Base-by-base conservation (phyloP, 768 basidiomycete species). In the Tubosaeta sp. region DNA sequence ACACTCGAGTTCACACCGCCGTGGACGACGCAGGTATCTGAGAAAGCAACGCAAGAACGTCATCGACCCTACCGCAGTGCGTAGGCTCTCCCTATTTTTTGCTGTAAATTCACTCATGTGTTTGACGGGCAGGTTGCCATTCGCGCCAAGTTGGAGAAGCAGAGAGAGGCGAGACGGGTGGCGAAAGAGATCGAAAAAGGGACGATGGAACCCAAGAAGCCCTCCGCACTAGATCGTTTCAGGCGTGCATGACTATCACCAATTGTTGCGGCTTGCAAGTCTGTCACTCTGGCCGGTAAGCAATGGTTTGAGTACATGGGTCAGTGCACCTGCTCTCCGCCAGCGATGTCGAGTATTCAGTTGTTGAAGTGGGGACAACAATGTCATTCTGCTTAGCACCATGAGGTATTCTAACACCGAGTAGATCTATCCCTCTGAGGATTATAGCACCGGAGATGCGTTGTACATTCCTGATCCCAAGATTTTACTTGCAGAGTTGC, bases 1-100 rank as follows among this genome's bases (percentile, higher is more conserved):
- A 29, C 17, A 12, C 27, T n/a, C 8, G 34, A 6, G 22, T 4
- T 63, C 10, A 37, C 29, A n/a, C 32, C 22, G 11, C 14, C 31
- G 6, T 13, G 34, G 17, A 14, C 26, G 26, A 46, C 26, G 10
- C 46, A 82, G 80, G 43, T 88, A 83, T 67, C 68, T 97, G 56
- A 79, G 90, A 62, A 97, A 94, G 74, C 89, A 95, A 70, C 83
- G 91, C 66, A 93, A 95, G 76, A 97, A 97, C 63, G 90, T 97
- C 44, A 82, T 97, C 56, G 94, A 97, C 66, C 91, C 91, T 22
- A 77, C 79, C 22, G 77, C 80, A 22, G 88, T 90, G 50, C 50
- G 80, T 73, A 13, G 27, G 9, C 14, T 37, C 9, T 4, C n/a
- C 19, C 2, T 25, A 6, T 7, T 12, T 9, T 16, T 5, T 8